phyloP scores from a whole-genome alignment of 2,329 filamentous ascomycete species.

The Neoarthrinium moseri region DNA sequence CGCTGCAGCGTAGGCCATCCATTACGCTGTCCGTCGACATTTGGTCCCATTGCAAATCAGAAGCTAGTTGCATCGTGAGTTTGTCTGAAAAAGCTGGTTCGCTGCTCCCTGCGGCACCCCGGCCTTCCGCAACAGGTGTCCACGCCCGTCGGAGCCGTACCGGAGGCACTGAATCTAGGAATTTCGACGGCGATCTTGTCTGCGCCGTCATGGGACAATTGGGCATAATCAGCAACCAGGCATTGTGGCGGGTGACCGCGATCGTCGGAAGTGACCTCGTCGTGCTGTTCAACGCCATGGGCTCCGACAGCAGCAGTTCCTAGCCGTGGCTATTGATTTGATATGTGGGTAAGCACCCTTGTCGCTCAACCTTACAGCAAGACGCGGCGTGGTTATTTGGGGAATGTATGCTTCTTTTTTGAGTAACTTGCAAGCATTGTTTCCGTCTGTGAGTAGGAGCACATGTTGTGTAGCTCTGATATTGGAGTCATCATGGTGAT shows the following conservation, averaged over 20 bases:
- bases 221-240: not conserved
- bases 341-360: not conserved
- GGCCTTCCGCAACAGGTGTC: conserved; percentile 3
- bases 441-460: conserved; percentile 3
- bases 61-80: too few species aligned
- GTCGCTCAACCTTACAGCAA: too few species aligned
- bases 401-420: not conserved
- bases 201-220: not conserved
- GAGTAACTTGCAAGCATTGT: conserved; percentile 1
- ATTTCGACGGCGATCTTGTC: not conserved
- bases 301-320: conserved; percentile 1
- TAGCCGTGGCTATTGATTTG: not conserved
- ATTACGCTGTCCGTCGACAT: too few species aligned
- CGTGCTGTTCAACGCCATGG: conserved; percentile 3
- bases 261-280: not conserved
- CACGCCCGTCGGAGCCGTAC: not conserved
- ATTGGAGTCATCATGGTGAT: not conserved
- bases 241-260: conserved; percentile 1
- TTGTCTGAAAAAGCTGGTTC: too few species aligned
- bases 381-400: too few species aligned
- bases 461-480: conserved; percentile 3
- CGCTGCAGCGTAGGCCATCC: too few species aligned
- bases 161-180: not conserved
- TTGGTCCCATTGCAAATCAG: too few species aligned
- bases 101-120: too few species aligned